Evolutionary conservation across 495 filamentous ascomycete genomes (phyloP).

Genomic region (Penicillium bovifimosum): DNA sequence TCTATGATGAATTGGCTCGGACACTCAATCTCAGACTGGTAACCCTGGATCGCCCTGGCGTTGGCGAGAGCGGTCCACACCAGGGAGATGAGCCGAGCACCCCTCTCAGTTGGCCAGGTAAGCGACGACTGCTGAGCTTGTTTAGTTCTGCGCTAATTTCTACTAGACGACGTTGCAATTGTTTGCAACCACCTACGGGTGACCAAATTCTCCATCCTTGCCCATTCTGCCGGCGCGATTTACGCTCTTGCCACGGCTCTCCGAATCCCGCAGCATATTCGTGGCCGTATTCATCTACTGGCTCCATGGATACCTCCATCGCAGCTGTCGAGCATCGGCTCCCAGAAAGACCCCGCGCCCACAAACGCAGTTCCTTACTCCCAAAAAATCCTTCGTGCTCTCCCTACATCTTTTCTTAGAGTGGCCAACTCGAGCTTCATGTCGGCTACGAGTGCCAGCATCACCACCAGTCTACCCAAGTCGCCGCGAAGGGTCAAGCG

Average conservation of each 20-base stretch:
- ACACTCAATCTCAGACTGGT: slow-evolving; percentile 86
- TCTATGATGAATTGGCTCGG: slow-evolving; percentile 93
- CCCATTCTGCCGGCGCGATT: slow-evolving; percentile 96
- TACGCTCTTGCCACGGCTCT: slow-evolving; percentile 95
- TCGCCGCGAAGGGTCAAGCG: slow-evolving; percentile 59
- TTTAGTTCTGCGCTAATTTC: slow-evolving; percentile 9
- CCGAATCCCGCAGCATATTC: slow-evolving; percentile 92
- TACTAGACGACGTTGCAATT: slow-evolving; percentile 82
- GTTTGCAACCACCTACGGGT: slow-evolving; percentile 92
- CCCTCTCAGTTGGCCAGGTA: slow-evolving; percentile 91
- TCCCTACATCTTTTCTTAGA: slow-evolving; percentile 88
- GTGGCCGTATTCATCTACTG: slow-evolving; percentile 89
- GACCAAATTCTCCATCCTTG: slow-evolving; percentile 92
- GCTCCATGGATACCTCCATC: slow-evolving; percentile 98
- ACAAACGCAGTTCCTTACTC: slow-evolving; percentile 83
- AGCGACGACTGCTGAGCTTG: slow-evolving; percentile 22
- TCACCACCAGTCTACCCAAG: slow-evolving; percentile 78
- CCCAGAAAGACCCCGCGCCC: slow-evolving; percentile 68
- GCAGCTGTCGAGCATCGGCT: slow-evolving; percentile 81
- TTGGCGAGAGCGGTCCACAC: slow-evolving; percentile 86
- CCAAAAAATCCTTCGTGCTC: slow-evolving; percentile 82
- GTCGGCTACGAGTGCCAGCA: slow-evolving; percentile 81
- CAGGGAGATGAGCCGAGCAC: slow-evolving; percentile 66
- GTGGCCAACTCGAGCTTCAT: slow-evolving; percentile 94
- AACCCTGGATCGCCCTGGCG: slow-evolving; percentile 89